Evolutionary conservation across 164 flowering plant genomes (phyloP).

Genomic region (Vitis cinerea): DNA sequence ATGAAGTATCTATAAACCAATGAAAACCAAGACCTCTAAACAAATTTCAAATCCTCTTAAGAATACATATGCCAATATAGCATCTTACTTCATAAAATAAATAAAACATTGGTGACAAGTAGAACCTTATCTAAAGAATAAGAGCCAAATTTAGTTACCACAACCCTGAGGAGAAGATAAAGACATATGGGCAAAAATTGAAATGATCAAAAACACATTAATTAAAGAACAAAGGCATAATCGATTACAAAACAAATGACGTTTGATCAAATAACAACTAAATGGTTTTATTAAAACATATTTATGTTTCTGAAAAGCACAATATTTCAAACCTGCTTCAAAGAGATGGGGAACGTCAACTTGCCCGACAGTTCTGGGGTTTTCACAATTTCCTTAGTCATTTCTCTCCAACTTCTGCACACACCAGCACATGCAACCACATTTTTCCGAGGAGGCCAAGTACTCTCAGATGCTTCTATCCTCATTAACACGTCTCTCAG

Average conservation of each 20-base stretch:
- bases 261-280: background rate
- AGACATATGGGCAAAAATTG: background rate
- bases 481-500: slow-evolving; percentile 61
- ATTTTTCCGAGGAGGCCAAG: slow-evolving; percentile 60
- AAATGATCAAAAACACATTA: background rate
- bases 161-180: slow-evolving; percentile 3
- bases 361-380: slow-evolving; percentile 46
- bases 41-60: background rate
- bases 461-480: slow-evolving; percentile 53
- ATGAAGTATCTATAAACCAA: background rate
- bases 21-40: background rate
- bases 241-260: too few species aligned
- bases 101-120: background rate
- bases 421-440: slow-evolving; percentile 80
- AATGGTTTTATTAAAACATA: background rate
- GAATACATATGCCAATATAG: background rate
- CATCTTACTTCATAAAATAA: background rate
- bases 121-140: background rate
- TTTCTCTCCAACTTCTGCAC: slow-evolving; percentile 73
- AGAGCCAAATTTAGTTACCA: background rate
- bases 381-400: slow-evolving; percentile 58
- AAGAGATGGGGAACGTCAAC: slow-evolving; percentile 65
- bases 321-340: slow-evolving; percentile 55
- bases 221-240: background rate
- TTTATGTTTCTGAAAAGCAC: background rate